A percentile compares a stretch with the other conserved stretches of the same genome.
Evolutionary conservation across 495 filamentous ascomycete species (phyloP).

Genomic region (Penicillium pulvis): DNA sequence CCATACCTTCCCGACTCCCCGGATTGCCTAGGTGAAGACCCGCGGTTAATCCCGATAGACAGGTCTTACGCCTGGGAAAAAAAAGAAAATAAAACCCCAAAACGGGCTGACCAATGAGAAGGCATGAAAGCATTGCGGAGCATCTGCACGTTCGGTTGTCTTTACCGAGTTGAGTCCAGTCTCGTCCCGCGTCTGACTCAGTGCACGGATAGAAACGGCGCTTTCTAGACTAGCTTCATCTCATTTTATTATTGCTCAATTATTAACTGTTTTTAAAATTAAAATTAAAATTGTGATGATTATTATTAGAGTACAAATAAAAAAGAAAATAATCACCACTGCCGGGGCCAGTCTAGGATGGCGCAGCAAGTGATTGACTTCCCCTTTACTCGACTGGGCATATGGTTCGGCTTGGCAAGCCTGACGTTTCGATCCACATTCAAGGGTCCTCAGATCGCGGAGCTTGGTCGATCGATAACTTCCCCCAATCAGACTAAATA

Average conservation of each 20-base stretch:
- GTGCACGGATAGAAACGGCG: constrained; percentile 25
- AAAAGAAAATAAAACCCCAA: not conserved
- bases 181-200: constrained; percentile 23
- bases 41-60: not conserved
- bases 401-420: constrained; percentile 18
- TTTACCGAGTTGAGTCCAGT: constrained; percentile 25
- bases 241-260: not conserved
- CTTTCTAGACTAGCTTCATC: not conserved
- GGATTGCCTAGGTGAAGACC: not conserved
- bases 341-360: not conserved
- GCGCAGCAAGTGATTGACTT: constrained; percentile 10
- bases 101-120: not conserved
- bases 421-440: constrained; percentile 20
- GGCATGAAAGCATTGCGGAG: not conserved
- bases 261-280: not conserved
- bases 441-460: constrained; percentile 12
- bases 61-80: not conserved
- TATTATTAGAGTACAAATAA: not conserved
- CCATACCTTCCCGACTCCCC: not conserved
- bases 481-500: not conserved
- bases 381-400: constrained; percentile 17
- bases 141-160: constrained; percentile 25
- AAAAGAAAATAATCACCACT: no score
- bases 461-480: constrained; percentile 3
- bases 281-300: not conserved